phyloP scores from a whole-genome alignment of 768 basidiomycete species.

The Daedalea quercina region DNA sequence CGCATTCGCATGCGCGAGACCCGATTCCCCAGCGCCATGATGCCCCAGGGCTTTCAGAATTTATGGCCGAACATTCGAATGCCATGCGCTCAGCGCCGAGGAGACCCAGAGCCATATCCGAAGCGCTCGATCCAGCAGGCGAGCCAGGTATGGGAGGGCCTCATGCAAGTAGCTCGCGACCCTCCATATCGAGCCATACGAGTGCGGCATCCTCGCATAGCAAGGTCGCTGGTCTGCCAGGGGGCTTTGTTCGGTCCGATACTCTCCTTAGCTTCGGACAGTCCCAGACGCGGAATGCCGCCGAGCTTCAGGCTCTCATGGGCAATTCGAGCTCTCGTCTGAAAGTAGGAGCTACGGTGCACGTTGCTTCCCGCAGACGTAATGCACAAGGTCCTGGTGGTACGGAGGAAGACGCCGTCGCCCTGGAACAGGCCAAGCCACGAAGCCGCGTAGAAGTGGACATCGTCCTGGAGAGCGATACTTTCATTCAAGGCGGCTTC shows the following conservation, averaged over 20 bases:
- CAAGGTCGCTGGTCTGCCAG: conserved; percentile 3
- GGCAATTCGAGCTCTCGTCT: conserved; percentile 55
- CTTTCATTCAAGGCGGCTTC: conserved; percentile 73
- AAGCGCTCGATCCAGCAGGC: too few species aligned
- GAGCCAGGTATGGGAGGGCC: neutral
- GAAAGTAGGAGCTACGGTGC: conserved; percentile 43
- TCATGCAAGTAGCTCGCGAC: neutral
- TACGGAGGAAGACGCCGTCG: conserved; percentile 24
- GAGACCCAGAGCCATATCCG: too few species aligned
- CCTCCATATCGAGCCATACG: neutral
- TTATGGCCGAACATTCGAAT: too few species aligned
- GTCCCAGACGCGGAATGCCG: conserved; percentile 41
- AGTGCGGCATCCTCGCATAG: neutral
- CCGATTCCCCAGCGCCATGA: too few species aligned
- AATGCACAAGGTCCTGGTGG: neutral
- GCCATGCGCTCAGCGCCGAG: too few species aligned
- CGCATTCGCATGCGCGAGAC: neutral
- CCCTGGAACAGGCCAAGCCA: conserved; percentile 65
- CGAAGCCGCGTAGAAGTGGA: conserved; percentile 79
- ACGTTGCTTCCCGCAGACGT: conserved; percentile 3
- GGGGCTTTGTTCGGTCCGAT: conserved; percentile 24
- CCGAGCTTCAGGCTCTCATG: conserved; percentile 55
- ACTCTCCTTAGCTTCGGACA: conserved; percentile 50
- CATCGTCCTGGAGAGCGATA: conserved; percentile 66
- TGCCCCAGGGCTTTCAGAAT: too few species aligned